Percentiles rank a stretch among this genome's conserved stretches.
These are phyloP conservation scores for Leccinum solheimii DNA, from an alignment of 1,284 basidiomycete genomes.

Conservation along the genomic window DNA sequence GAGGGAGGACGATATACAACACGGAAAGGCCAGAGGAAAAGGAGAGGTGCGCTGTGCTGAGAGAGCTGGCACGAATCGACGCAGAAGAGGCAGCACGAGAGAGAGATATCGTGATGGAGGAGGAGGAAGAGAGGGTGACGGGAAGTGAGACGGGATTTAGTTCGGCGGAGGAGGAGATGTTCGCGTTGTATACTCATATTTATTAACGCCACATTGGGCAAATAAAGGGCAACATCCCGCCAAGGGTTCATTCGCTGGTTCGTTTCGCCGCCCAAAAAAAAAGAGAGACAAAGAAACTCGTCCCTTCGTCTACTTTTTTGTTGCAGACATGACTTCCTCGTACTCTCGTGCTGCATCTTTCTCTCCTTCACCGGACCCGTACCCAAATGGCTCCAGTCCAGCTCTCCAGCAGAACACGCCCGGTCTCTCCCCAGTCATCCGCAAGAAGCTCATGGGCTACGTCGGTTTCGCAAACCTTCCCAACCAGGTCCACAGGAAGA, in stretches of 20 bases:
- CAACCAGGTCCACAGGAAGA: slow-evolving; percentile 97
- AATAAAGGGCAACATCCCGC: slow-evolving; percentile 32
- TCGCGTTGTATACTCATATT: slow-evolving; percentile 42
- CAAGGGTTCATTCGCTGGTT: slow-evolving; percentile 38
- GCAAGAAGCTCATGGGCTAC: slow-evolving; percentile 91
- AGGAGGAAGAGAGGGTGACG: not conserved
- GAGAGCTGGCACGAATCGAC: slow-evolving; percentile 25
- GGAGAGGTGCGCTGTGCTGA: slow-evolving; percentile 1
- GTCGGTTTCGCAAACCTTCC: slow-evolving; percentile 92
- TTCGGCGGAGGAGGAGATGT: slow-evolving; percentile 35
- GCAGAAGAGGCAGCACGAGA: slow-evolving; percentile 21
- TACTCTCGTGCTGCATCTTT: slow-evolving; percentile 64
- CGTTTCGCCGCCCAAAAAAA: slow-evolving; percentile 48
- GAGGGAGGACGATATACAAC: slow-evolving; percentile 35
- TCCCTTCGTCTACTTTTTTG: slow-evolving; percentile 31
- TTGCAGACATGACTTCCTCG: slow-evolving; percentile 63
- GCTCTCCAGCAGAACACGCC: slow-evolving; percentile 50
- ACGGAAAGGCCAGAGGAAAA: not conserved
- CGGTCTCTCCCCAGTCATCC: slow-evolving; percentile 64
- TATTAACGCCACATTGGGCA: slow-evolving; percentile 32
- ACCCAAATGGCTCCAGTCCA: slow-evolving; percentile 59
- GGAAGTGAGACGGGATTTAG: not conserved
- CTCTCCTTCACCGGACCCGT: slow-evolving; percentile 53
- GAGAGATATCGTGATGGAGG: slow-evolving; percentile 16
- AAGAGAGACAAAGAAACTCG: slow-evolving; percentile 41